These are phyloP conservation scores for Thecaphora frezii DNA, from an alignment of 1,284 basidiomycete genomes.

Conservation along the genomic window DNA sequence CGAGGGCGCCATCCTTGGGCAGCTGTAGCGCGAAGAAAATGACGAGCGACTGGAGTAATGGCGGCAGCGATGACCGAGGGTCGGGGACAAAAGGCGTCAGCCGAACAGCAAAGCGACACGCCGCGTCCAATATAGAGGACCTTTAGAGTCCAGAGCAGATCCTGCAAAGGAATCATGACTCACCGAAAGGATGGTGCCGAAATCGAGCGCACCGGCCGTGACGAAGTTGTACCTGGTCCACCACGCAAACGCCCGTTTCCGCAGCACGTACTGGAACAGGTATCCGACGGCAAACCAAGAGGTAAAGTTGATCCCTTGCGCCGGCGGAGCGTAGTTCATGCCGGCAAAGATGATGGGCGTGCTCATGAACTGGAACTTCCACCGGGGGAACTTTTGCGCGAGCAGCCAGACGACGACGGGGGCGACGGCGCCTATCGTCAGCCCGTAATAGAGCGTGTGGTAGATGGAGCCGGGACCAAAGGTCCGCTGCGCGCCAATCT, in stretches of 20 bases:
- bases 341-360: constrained; percentile 49
- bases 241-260: constrained; percentile 52
- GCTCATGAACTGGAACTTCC: constrained; percentile 24
- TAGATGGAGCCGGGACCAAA: constrained; percentile 37
- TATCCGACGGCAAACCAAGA: constrained; percentile 63
- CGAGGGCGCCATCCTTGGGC: constrained; percentile 20
- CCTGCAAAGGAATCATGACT: neutral
- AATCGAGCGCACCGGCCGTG: constrained; percentile 58
- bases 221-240: constrained; percentile 61
- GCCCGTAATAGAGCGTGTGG: constrained; percentile 41
- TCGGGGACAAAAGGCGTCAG: too few species aligned
- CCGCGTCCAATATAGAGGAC: too few species aligned
- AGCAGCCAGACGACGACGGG: constrained; percentile 43
- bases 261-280: constrained; percentile 59
- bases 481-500: constrained; percentile 61
- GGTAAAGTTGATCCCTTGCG: constrained; percentile 53
- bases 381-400: constrained; percentile 28
- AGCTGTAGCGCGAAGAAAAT: constrained; percentile 33
- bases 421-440: constrained; percentile 39
- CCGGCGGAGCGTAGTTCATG: constrained; percentile 51
- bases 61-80: constrained; percentile 7
- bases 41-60: constrained; percentile 9
- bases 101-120: too few species aligned
- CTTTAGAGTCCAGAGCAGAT: neutral
- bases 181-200: constrained; percentile 56